Conservation (phyloP, 75 land plant genomes). For the Pinus taeda region DNA sequence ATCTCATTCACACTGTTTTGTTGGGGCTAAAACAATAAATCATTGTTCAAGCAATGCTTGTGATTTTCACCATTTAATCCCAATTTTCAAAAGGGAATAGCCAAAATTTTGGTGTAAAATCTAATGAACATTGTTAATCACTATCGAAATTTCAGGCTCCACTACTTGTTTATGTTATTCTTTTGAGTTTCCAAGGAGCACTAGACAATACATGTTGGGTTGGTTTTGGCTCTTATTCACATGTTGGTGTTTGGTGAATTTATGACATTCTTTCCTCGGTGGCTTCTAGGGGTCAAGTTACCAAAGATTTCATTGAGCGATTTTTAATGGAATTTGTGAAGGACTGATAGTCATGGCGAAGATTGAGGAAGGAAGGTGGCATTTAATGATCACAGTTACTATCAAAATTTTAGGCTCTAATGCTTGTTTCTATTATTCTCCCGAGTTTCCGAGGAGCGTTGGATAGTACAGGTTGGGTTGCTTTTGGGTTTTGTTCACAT, state of each 20-base stretch:
- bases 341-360: neutral
- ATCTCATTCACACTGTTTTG: too few relatives aligned
- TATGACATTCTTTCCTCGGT: neutral
- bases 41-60: neutral
- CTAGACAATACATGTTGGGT: neutral
- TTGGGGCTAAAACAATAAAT: neutral
- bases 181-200: neutral
- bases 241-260: neutral
- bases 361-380: too few relatives aligned
- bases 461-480: too few relatives aligned
- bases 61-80: neutral
- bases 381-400: neutral
- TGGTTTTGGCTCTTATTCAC: neutral
- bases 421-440: too few relatives aligned
- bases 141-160: too few relatives aligned
- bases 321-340: neutral
- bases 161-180: neutral
- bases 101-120: neutral
- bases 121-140: neutral
- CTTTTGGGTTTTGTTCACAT: too few relatives aligned
- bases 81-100: too few relatives aligned
- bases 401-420: too few relatives aligned
- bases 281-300: neutral
- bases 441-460: too few relatives aligned
- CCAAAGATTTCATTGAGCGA: neutral